These are phyloP conservation scores for Avena atlantica DNA, from an alignment of 176 grass and related monocot genomes.

Conservation along the genomic window DNA sequence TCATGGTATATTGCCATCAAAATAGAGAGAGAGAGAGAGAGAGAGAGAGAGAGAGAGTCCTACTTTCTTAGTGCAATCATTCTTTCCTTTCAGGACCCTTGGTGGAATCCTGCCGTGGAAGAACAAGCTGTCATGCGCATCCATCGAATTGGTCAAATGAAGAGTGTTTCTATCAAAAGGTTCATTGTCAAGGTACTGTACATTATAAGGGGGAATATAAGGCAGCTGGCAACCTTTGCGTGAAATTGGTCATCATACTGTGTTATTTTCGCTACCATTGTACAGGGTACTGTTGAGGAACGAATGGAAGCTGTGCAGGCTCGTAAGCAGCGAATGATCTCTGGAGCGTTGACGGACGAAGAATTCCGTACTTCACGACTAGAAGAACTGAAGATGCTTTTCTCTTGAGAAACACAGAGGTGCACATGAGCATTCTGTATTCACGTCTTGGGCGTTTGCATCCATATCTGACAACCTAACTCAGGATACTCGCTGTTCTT, in stretches of 20 bases:
- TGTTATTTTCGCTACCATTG: constrained; percentile 4
- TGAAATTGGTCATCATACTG: not conserved
- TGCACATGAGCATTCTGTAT: not conserved
- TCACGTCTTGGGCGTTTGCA: not conserved
- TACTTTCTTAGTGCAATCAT: not conserved
- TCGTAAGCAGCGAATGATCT: constrained; percentile 89
- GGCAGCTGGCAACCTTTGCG: not conserved
- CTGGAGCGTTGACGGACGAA: constrained; percentile 84
- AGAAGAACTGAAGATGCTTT: constrained; percentile 94
- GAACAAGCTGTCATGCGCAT: constrained; percentile 97
- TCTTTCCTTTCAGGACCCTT: constrained; percentile 69
- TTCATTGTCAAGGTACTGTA: constrained; percentile 81
- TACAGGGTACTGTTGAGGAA: constrained; percentile 84
- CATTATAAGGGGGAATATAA: not conserved
- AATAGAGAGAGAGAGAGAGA: too few relatives aligned
- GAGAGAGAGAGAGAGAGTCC: too few relatives aligned
- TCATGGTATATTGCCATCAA: constrained; percentile 71
- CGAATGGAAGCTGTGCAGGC: constrained; percentile 90
- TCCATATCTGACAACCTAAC: constrained; percentile 5
- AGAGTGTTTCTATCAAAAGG: constrained; percentile 82
- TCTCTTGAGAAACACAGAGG: constrained; percentile 43
- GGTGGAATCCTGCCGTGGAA: constrained; percentile 98
- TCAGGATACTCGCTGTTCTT: not conserved
- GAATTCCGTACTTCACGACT: constrained; percentile 80
- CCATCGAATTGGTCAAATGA: constrained; percentile 90